These are phyloP conservation scores for Sorghum bicolor DNA, from an alignment of 176 grass and related monocot species.

Conservation along the genomic window Sorghum_bicolor_NCBIv3 NC_012871.2:70818001-70818500, in stretches of 20 bases:
- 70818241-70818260: neutral
- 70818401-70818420: constrained; percentile 5
- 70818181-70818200: neutral
- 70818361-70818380: constrained; percentile 17
- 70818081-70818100: neutral
- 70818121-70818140: neutral
- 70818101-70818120: neutral
- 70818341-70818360: neutral
- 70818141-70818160: neutral
- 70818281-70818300: constrained; percentile 9
- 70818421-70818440: neutral
- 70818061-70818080: neutral
- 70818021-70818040: neutral
- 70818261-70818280: constrained; percentile 1
- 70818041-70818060: neutral
- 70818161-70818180: constrained; percentile 13
- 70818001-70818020: neutral
- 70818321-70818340: neutral
- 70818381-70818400: neutral
- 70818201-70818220: neutral
- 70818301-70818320: neutral
- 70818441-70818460: neutral
- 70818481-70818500: no score
- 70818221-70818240: neutral
- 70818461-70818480: no score